Evolutionary conservation across 1,284 basidiomycete species (phyloP), one percentile per base, ranked within the genome.

Genomic region (Mycena sp.): DNA sequence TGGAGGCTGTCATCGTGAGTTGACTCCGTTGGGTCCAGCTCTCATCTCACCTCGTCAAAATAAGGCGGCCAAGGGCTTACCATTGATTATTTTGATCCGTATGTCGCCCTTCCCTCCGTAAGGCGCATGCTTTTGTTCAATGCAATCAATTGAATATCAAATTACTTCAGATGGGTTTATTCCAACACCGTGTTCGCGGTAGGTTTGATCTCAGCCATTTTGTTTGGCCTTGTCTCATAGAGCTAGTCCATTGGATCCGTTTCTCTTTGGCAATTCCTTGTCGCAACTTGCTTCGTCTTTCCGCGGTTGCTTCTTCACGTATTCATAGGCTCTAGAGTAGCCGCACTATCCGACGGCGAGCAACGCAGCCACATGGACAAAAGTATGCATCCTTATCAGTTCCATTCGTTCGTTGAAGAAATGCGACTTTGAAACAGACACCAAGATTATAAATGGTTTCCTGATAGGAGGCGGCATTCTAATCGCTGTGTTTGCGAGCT

Each of bases 51-150:
- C n/a, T 16, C 14, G 28, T 4, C 68, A 65, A 51, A 14, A n/a
- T n/a, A 67, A 92, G 90, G 81, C 78, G 67, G 83, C 87, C 12
- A 90, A 88, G 72, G 90, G 92, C 7, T 78, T 94, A 14, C 89
- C 89, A 17, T 78, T 95, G 23, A 92, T 95, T 46, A 84, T 93
- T 67, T 82, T 95, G 46, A 89, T 94, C 67, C 87, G 93, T n/a
- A 75, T 92, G 21, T 93, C 90, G 6, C 90, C 93, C 2, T 86
- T 95, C 72, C 92, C 93, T 56, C 92, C 93, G 64, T 66, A 57
- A 58, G 61, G 23, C 35, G 21, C 17, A 14, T 21, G 16, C 43
- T n/a, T 35, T 6, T 19, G 4, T 5, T 21, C 19, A 17, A 1
- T 9, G 28, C 4, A 14, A 9, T 17, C 10, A 16, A 25, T 11